These are phyloP conservation scores for Massarina eburnea DNA, from an alignment of 2,329 filamentous ascomycete genomes.

Conservation along the genomic window DNA sequence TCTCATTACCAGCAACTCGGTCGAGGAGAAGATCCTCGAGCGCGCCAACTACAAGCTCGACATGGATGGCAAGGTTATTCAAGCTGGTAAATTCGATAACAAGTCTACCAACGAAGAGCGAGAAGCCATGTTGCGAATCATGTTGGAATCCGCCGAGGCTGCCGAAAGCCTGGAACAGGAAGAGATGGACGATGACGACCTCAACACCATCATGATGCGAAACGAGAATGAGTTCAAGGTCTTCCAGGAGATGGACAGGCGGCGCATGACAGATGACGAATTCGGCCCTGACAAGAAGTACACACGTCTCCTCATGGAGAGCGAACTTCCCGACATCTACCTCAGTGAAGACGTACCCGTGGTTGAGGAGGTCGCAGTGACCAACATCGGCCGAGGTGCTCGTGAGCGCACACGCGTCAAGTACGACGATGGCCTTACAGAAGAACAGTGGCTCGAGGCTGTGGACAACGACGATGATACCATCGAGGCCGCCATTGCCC, in stretches of 20 bases:
- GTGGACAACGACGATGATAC: conserved; percentile 96
- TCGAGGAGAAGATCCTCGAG: conserved; percentile 98
- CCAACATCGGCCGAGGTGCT: conserved; percentile 77
- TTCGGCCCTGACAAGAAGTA: conserved; percentile 74
- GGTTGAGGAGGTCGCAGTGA: conserved; percentile 75
- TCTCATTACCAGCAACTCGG: conserved; percentile 93
- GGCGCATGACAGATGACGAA: conserved; percentile 63
- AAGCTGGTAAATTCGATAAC: conserved; percentile 98
- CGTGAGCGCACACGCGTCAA: conserved; percentile 92
- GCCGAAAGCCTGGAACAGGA: conserved; percentile 79
- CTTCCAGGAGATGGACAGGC: conserved; percentile 83
- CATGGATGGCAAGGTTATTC: conserved; percentile 99
- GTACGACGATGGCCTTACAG: conserved; percentile 95
- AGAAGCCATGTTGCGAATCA: conserved; percentile 91
- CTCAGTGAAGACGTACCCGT: conserved; percentile 81
- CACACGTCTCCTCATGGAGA: conserved; percentile 82
- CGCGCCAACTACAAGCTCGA: conserved; percentile 97
- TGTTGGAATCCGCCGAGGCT: conserved; percentile 77
- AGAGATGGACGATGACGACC: conserved; percentile 97
- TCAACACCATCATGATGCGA: conserved; percentile 92
- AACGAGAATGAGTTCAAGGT: conserved; percentile 74
- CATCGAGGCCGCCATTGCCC: conserved; percentile 87
- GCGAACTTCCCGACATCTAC: conserved; percentile 92
- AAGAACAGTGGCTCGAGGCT: conserved; percentile 98
- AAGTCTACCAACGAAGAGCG: conserved; percentile 98